Evolutionary conservation across 108 stramenopile species (phyloP).

Genomic region (Aurantiochytrium sp.): DNA sequence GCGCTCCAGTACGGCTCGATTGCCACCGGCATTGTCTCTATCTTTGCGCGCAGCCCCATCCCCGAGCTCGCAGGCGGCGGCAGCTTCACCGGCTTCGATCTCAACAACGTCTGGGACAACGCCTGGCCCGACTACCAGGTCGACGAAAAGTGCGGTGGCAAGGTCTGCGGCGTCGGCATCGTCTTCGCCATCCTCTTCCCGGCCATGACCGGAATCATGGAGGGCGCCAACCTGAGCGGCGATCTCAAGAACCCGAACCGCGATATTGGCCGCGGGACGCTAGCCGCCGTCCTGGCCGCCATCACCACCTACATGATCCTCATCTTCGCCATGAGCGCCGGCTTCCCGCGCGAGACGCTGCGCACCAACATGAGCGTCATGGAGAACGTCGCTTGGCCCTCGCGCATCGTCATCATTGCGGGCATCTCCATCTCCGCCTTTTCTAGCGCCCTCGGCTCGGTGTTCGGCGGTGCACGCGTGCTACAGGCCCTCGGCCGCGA

Average conservation of each 20-base stretch:
- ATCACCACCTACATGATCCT: slow-evolving; percentile 20
- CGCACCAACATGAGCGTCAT: slow-evolving; percentile 31
- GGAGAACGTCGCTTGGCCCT: slow-evolving; percentile 30
- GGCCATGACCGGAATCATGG: slow-evolving; percentile 34
- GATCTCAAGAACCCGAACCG: slow-evolving; percentile 33
- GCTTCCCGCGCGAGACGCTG: slow-evolving; percentile 34
- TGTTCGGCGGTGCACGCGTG: slow-evolving; percentile 34
- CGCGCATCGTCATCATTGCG: neutral
- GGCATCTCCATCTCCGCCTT: slow-evolving; percentile 35
- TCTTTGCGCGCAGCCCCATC: neutral
- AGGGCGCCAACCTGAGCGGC: slow-evolving; percentile 37
- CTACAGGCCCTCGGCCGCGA: slow-evolving; percentile 35
- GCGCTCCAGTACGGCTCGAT: neutral
- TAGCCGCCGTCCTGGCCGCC: slow-evolving; percentile 3
- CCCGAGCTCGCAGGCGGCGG: neutral
- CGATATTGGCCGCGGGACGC: slow-evolving; percentile 31
- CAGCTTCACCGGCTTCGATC: neutral
- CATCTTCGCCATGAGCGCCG: neutral
- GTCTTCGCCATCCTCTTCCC: slow-evolving; percentile 38
- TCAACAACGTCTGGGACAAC: slow-evolving; percentile 20
- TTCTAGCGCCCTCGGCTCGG: slow-evolving; percentile 29
- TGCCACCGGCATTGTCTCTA: neutral
- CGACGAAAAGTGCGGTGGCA: neutral
- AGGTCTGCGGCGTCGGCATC: neutral
- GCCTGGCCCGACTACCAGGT: neutral